Evolutionary conservation across 805 yeast genomes (phyloP).

Genomic region (Saturnispora diversa): DNA sequence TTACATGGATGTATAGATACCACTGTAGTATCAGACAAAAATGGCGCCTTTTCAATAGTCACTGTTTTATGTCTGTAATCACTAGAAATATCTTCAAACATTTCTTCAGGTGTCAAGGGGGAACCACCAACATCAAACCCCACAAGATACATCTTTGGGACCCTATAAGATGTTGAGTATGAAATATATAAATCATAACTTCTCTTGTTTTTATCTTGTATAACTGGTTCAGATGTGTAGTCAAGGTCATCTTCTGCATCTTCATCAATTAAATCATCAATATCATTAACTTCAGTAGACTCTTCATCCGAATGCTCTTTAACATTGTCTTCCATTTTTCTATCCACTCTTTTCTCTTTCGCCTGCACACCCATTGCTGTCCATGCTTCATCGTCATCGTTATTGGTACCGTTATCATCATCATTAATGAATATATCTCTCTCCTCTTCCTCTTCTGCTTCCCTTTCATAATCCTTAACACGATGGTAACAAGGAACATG

Average conservation of each 20-base stretch:
- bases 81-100: conserved; percentile 90
- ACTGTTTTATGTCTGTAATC: conserved; percentile 95
- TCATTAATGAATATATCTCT: conserved; percentile 6
- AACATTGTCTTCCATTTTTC: conserved; percentile 4
- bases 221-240: conserved; percentile 19
- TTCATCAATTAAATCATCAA: conserved; percentile 31
- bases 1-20: conserved; percentile 95
- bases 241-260: conserved; percentile 27
- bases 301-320: conserved; percentile 14
- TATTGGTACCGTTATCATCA: conserved; percentile 5
- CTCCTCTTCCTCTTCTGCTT: conserved; percentile 27
- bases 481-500: conserved; percentile 83
- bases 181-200: conserved; percentile 85
- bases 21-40: conserved; percentile 61
- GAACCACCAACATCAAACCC: conserved; percentile 80
- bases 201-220: conserved; percentile 41
- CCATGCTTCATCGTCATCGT: conserved; percentile 6
- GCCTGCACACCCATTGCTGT: not conserved
- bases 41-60: conserved; percentile 89
- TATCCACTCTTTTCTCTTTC: not conserved
- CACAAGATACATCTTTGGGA: conserved; percentile 86
- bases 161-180: conserved; percentile 90
- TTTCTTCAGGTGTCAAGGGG: conserved; percentile 77
- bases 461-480: conserved; percentile 44
- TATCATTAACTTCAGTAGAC: conserved; percentile 34